Evolutionary conservation across 2,329 filamentous ascomycete species (phyloP).

Genomic region (Mycocentrospora acerina): DNA sequence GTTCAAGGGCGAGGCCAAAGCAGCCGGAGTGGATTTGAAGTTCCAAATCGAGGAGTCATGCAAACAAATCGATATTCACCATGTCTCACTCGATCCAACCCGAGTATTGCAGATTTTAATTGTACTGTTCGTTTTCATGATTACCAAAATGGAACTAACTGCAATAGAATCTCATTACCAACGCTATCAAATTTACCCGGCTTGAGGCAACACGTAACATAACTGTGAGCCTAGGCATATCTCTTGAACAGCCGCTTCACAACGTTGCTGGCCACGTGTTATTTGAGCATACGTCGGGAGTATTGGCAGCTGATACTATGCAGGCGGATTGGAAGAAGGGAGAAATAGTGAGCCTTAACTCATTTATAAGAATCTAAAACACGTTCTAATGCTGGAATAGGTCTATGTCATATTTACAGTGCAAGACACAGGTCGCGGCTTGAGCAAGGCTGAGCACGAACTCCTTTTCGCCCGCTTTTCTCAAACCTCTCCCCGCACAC

Average conservation of each 20-base stretch:
- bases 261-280: constrained; percentile 26
- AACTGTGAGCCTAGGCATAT: constrained; percentile 39
- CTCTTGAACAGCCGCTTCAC: constrained; percentile 30
- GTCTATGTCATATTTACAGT: constrained; percentile 43
- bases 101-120: constrained; percentile 44
- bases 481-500: constrained; percentile 35
- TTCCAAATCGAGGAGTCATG: constrained; percentile 42
- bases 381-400: too few species aligned
- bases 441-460: constrained; percentile 41
- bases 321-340: constrained; percentile 39
- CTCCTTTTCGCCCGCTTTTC: constrained; percentile 36
- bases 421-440: constrained; percentile 43
- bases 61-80: constrained; percentile 32
- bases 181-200: constrained; percentile 49
- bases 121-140: background rate
- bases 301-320: constrained; percentile 14
- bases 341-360: constrained; percentile 5
- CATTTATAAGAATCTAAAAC: too few species aligned
- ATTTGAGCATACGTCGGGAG: constrained; percentile 13
- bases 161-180: constrained; percentile 44
- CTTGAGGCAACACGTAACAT: constrained; percentile 39
- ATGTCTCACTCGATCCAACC: constrained; percentile 46
- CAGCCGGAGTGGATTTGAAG: constrained; percentile 27
- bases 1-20: constrained; percentile 39
- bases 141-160: background rate